Conservation (phyloP, 495 filamentous ascomycete genomes). For the Neurospora tetraspora region DNA sequence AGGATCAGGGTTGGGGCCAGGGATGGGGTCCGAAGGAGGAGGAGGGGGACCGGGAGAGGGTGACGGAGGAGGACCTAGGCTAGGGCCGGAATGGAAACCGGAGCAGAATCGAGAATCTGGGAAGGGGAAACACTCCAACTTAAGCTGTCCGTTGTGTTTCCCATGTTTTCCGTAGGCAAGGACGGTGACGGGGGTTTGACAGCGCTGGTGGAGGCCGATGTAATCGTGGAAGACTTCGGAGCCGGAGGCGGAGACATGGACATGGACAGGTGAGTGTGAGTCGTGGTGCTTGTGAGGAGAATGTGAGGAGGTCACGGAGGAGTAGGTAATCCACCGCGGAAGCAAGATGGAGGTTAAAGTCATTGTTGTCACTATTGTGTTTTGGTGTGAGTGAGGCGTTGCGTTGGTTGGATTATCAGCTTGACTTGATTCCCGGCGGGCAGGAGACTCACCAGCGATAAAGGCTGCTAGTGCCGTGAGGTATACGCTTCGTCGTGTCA, state of each 20-base stretch:
- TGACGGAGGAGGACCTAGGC: no score
- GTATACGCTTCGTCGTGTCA: not conserved
- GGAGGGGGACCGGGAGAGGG: no score
- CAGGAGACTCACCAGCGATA: not conserved
- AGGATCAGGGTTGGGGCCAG: no score
- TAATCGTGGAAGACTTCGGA: conserved; percentile 47
- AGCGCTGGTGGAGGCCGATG: conserved; percentile 74
- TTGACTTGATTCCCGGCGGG: not conserved
- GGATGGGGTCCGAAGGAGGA: no score
- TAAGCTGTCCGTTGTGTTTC: no score
- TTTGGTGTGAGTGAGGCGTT: not conserved
- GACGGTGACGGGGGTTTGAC: no score
- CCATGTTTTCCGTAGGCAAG: no score
- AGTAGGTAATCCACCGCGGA: conserved; percentile 72
- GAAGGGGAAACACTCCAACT: no score
- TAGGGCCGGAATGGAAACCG: no score
- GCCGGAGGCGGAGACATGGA: conserved; percentile 13
- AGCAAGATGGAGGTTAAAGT: conserved; percentile 65
- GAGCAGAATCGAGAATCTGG: no score
- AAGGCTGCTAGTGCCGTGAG: not conserved
- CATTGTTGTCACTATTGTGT: conserved; percentile 56
- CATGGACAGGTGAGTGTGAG: not conserved
- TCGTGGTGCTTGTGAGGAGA: not conserved
- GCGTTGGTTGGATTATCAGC: not conserved
- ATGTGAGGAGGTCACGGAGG: conserved; percentile 40